Base-by-base conservation (phyloP, 2,329 filamentous ascomycete species). In the Botrytis aclada region DNA sequence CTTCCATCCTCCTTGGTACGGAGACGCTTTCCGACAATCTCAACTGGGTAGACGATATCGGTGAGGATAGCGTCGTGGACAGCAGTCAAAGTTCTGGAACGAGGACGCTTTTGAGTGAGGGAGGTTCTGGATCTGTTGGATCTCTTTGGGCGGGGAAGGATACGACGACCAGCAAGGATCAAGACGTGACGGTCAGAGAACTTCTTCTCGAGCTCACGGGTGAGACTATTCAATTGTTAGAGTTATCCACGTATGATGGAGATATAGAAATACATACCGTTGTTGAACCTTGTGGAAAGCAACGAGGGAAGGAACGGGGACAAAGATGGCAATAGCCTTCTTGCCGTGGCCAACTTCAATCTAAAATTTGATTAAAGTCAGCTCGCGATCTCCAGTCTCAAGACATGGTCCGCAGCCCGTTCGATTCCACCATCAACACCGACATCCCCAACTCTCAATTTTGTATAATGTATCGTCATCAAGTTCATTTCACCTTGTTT, bases 301-400 rank as follows among this genome's bases (percentile, higher is more conserved):
- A 86, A 92, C 89, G 85, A 99, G 94, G 86, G 97, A 94, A 87
- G 96, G 96, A 86, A 99, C 96, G 85, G 96, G 96, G 90, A 99
- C 96, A 93, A 99, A 99, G 93, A 99, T 97, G 90, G 97, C 95
- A 89, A 99, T 96, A 84, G 96, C 96, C 93, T 98, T 99, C 92
- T 97, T 97, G 92, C 96, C 96, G 90, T 98, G 95, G 89, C 96
- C 96, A 88, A 98, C 95, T 90, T 99, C 96, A 90, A 99, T 96
- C 96, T 99, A 87, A 25, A 82, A 88, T 88, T 74, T 64, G 88
- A 90, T 86, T 80, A 86, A 81, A 90, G 88, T 91, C 89, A 91
- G 89, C 89, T 89, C 90, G 89, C 89, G 89, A 91, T 88, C 89
- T 91, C 89, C 89, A 90, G 87, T 75, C 51, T 75, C 70, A 72